phyloP scores from a whole-genome alignment of 1,284 basidiomycete genomes.

The Cutaneotrichosporon sp. region DNA sequence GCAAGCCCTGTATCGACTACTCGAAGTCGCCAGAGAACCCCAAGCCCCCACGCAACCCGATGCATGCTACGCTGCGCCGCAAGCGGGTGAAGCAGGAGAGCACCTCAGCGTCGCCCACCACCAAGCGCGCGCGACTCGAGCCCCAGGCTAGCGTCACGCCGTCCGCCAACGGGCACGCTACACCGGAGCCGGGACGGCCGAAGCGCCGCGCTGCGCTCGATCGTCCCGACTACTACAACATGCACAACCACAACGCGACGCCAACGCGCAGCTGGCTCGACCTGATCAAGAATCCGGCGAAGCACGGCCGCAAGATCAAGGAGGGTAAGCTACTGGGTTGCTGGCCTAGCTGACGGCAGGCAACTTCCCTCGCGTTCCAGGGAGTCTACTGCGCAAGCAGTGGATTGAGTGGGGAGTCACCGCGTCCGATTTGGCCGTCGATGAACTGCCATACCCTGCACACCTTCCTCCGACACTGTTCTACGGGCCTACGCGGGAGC shows the following conservation, averaged over 20 bases:
- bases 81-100: constrained; percentile 20
- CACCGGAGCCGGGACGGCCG: constrained; percentile 28
- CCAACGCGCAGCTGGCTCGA: constrained; percentile 51
- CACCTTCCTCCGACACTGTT: constrained; percentile 38
- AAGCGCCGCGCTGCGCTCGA: constrained; percentile 48
- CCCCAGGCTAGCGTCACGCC: not conserved
- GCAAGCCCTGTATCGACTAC: constrained; percentile 32
- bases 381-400: constrained; percentile 26
- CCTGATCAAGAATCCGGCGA: constrained; percentile 48
- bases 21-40: constrained; percentile 33
- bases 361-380: constrained; percentile 37
- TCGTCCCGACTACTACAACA: constrained; percentile 48
- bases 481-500: constrained; percentile 45
- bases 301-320: constrained; percentile 41
- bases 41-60: constrained; percentile 33
- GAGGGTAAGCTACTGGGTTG: constrained; percentile 30
- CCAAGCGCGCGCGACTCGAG: constrained; percentile 1
- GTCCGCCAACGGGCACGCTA: constrained; percentile 12
- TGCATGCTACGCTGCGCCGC: constrained; percentile 31
- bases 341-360: constrained; percentile 18
- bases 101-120: constrained; percentile 6
- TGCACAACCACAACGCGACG: constrained; percentile 50
- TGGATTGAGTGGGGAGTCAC: constrained; percentile 36
- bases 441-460: not conserved
- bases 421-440: not conserved